Evolutionary conservation across 2,329 filamentous ascomycete genomes (phyloP).

Genomic region (Sarocladiaceae sp.): DNA sequence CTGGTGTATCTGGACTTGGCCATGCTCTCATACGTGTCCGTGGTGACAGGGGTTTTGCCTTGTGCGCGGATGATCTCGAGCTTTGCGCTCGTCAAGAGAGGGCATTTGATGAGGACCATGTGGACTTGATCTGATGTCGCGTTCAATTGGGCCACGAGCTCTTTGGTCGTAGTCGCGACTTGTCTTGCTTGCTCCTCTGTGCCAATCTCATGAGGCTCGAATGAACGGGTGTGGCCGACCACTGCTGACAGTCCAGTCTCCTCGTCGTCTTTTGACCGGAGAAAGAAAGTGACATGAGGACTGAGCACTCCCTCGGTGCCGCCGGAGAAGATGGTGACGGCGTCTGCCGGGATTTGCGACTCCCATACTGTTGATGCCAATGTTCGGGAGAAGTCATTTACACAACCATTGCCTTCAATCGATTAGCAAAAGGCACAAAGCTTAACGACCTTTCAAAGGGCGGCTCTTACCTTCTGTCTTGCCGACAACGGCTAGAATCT

Average conservation of each 20-base stretch:
- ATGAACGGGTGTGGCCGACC: constrained; percentile 10
- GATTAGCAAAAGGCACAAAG: background rate
- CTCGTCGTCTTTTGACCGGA: background rate
- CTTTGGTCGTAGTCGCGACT: constrained; percentile 4
- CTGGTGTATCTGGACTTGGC: constrained; percentile 11
- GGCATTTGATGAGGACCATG: constrained; percentile 12
- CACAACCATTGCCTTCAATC: constrained; percentile 11
- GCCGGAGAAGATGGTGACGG: constrained; percentile 12
- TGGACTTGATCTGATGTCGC: constrained; percentile 10
- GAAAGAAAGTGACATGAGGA: constrained; percentile 12
- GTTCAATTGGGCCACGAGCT: constrained; percentile 1
- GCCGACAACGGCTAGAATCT: constrained; percentile 11
- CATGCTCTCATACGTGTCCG: constrained; percentile 13
- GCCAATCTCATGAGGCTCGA: constrained; percentile 11
- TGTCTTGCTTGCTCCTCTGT: constrained; percentile 11
- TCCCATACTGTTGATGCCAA: constrained; percentile 11
- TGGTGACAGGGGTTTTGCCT: constrained; percentile 10
- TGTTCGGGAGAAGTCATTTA: constrained; percentile 12
- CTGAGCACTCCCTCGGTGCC: constrained; percentile 11
- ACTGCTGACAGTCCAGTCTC: constrained; percentile 10
- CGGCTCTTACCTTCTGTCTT: constrained; percentile 11
- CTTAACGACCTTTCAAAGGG: background rate
- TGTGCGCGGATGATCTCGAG: constrained; percentile 9
- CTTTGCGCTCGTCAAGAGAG: constrained; percentile 11
- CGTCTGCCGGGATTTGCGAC: constrained; percentile 10